Base-by-base conservation (phyloP, 2,329 filamentous ascomycete species). In the Aaosphaeria arxii region DNA sequence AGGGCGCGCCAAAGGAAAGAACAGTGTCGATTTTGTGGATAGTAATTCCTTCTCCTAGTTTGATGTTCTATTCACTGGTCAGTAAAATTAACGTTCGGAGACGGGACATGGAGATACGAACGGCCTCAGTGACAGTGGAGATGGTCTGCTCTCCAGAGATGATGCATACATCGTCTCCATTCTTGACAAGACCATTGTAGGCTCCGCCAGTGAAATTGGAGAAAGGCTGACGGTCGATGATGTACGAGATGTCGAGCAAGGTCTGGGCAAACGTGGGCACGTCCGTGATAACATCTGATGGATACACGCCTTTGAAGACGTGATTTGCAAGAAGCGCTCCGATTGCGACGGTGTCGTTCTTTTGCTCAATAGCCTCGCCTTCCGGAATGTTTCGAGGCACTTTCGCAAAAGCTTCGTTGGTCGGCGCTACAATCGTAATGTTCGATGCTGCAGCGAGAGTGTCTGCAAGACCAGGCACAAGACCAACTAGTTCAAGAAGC, bases 401-500 rank as follows among this genome's bases (percentile, higher is more conserved):
- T 3, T 49, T 46, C 24, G 59, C 50, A 38, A 77, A 67, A 0
- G 79, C 80, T n/a, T 74, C 57, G 59, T 83, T 82, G 58, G 71
- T 78, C 0, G 80, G 80, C 0, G 80, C 80, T 7, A 83, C 69
- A 30, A 83, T 66, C 3, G 82, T 85, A 51, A 83, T 71, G 59
- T 83, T 82, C 11, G 62, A 61, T 5, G 73, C 61, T 11, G 55
- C 51, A 13, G 63, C 58, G 30, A 81, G 66, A 2, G 64, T 60
- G 4, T 61, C 49, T 17, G 71, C 57, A 28, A 78, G 54, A 2
- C 64, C 64, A 5, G 73, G 67, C n/a, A 72, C 62, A 11, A 61
- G 56, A 17, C 58, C 40, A 13, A 78, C 63, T 39, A 75, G 64
- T 7, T 62, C 59, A 42, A 62, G 56, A 7, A 71, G 57, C 4